phyloP scores from a whole-genome alignment of 2,329 filamentous ascomycete genomes.

The Aspergillus niger region DNA sequence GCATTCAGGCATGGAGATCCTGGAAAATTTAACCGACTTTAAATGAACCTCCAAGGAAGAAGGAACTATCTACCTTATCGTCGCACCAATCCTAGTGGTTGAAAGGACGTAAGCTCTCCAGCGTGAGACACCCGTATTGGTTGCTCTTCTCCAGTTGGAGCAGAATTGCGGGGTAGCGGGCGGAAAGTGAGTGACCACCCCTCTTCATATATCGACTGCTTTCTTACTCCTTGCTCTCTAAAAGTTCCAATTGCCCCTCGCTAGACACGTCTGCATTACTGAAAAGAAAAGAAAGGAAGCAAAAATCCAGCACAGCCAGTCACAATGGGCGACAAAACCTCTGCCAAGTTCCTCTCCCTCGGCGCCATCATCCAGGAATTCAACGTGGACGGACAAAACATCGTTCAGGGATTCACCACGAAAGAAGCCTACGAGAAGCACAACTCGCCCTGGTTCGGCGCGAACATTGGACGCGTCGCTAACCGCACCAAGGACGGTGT shows the following conservation, averaged over 20 bases:
- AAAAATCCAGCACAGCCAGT: not conserved
- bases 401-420: slow-evolving; percentile 82
- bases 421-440: slow-evolving; percentile 73
- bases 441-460: slow-evolving; percentile 83
- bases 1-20: not conserved
- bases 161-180: slow-evolving; percentile 7
- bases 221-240: not conserved
- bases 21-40: slow-evolving; percentile 1
- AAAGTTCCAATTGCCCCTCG: not conserved
- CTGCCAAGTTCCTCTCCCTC: slow-evolving; percentile 45
- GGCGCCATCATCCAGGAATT: slow-evolving; percentile 66
- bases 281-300: not conserved
- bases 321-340: slow-evolving; percentile 16
- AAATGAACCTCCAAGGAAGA: not conserved
- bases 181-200: not conserved
- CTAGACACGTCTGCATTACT: not conserved
- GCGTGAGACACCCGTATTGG: not conserved
- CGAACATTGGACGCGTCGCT: slow-evolving; percentile 81
- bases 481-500: slow-evolving; percentile 77
- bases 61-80: too few relatives aligned
- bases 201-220: not conserved
- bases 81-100: too few relatives aligned
- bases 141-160: not conserved
- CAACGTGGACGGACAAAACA: slow-evolving; percentile 74
- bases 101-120: not conserved